Evolutionary conservation across 805 yeast genomes (phyloP), one percentile per base, ranked within the genome.

Genomic region (Scheffersomyces lignosus): DNA sequence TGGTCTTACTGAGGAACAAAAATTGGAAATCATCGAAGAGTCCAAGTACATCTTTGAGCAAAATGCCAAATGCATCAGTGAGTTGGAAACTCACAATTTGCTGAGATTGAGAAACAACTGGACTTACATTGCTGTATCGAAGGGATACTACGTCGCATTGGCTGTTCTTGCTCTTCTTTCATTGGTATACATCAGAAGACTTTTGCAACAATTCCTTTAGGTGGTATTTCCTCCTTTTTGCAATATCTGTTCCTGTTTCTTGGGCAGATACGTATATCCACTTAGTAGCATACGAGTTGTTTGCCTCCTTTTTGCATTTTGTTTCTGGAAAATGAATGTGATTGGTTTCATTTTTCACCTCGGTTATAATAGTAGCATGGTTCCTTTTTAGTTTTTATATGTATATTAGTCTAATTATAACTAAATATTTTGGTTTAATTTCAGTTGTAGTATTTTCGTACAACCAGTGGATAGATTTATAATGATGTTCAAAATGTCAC

Each of bases 1-100:
- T 47, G 66, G 63, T n/a, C 69, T 87, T 43, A 72, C 83, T 2
- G 95, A 87, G 60, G 64, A 64, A 27, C 85, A 87, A 61, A 87
- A 87, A 64, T 58, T 66, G 38, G 85, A 81, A 37, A 73, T 87
- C 44, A 80, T 87, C 31, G 75, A 77, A 23, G 91, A 85, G 53
- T 69, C 89, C 7, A 69, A 74, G 51, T 77, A 72, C 44, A 79
- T 86, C 31, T 87, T 83, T 56, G 67, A 68, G 38, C 78, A 81
- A 65, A 82, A 81, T 59, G 73, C 74, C 29, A 64, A 58, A 14
- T 76, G 87, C 48, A 68, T 87, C 20, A 63, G 68, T 29, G 95
- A 87, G 57, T 73, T 87, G 44, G 91, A 83, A 55, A 58, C 62
- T 22, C 80, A 81, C 55, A 86, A 86, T 66, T 58, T 80, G 54